Conservation (phyloP, 768 basidiomycete genomes). For the Mycena latifolia region DNA sequence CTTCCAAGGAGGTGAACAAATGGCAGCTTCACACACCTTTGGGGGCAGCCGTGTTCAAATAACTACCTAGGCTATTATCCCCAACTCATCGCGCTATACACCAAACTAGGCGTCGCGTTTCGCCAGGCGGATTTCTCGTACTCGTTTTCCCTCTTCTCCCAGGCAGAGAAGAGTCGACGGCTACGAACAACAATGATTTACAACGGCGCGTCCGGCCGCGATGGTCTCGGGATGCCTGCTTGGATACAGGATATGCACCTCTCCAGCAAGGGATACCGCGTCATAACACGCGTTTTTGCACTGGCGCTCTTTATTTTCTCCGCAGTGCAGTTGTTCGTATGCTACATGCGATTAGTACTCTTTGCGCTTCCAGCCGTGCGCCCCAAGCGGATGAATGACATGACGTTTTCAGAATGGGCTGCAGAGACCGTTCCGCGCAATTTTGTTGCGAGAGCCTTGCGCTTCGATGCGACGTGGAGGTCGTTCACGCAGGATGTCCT, state of each 20-base stretch:
- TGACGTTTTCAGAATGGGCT: constrained; percentile 66
- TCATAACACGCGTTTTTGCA: constrained; percentile 42
- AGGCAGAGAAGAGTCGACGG: constrained; percentile 37
- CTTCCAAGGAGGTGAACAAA: constrained; percentile 77
- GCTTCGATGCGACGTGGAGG: constrained; percentile 64
- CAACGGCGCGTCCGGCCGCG: constrained; percentile 69
- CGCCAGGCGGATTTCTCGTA: constrained; percentile 72
- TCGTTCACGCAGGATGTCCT: constrained; percentile 67
- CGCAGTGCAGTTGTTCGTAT: constrained; percentile 56
- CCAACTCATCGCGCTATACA: constrained; percentile 76
- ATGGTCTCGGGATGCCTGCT: constrained; percentile 66
- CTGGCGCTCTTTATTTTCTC: constrained; percentile 56
- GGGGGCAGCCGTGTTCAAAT: neutral
- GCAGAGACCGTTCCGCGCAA: constrained; percentile 54
- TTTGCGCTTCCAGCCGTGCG: constrained; percentile 47
- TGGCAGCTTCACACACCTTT: neutral
- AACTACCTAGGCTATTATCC: constrained; percentile 75
- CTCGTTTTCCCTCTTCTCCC: constrained; percentile 71
- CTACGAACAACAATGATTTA: constrained; percentile 67
- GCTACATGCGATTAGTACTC: constrained; percentile 49
- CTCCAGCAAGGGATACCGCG: constrained; percentile 36
- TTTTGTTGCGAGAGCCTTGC: constrained; percentile 53
- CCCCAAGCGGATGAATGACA: constrained; percentile 35
- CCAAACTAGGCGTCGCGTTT: constrained; percentile 69
- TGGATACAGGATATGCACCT: constrained; percentile 42